Conservation (phyloP, 2,329 filamentous ascomycete genomes). For the Penicillium sp. region DNA sequence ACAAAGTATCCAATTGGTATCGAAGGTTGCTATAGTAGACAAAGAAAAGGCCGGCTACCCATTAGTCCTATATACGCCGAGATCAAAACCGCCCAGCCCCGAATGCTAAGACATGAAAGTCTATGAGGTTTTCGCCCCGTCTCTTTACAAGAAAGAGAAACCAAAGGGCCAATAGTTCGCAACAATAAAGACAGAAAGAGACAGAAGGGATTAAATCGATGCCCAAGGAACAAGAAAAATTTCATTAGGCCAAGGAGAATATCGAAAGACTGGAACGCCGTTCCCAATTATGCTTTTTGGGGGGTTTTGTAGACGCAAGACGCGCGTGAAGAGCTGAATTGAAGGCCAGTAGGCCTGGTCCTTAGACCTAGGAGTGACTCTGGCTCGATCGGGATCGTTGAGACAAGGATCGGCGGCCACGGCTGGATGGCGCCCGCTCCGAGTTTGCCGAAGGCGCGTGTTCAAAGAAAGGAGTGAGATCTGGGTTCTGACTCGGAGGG, state of each 20-base stretch:
- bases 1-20: background rate
- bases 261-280: conserved; percentile 2
- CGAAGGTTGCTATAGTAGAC: background rate
- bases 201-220: background rate
- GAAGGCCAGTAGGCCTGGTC: background rate
- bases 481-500: conserved; percentile 47
- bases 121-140: background rate
- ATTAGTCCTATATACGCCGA: background rate
- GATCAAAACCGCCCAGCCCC: background rate
- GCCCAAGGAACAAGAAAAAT: background rate
- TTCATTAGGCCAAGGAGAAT: background rate
- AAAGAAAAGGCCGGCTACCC: background rate
- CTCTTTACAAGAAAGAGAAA: background rate
- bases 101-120: background rate
- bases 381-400: conserved; percentile 36
- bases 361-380: conserved; percentile 26
- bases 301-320: background rate
- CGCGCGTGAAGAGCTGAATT: background rate
- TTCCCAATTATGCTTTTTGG: background rate
- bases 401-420: conserved; percentile 36
- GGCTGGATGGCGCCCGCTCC: conserved; percentile 31
- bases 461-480: conserved; percentile 43
- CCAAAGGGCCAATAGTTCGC: background rate
- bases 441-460: conserved; percentile 32
- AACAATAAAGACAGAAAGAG: background rate